Conservation (phyloP, 768 basidiomycete species). For the Heimioporus sp. region DNA sequence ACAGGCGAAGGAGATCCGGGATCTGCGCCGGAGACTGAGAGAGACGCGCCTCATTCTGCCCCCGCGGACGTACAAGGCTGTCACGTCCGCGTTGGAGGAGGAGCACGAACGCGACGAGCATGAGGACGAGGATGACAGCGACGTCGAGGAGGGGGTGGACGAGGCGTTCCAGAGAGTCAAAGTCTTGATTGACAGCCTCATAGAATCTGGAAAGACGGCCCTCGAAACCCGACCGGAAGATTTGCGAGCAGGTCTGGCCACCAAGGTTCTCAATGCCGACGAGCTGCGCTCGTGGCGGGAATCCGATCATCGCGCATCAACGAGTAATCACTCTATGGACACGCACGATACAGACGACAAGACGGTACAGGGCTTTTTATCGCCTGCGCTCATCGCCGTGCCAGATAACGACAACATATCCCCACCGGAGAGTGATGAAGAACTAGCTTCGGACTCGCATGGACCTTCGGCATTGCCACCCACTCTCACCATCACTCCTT, state of each 20-base stretch:
- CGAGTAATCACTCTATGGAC: conserved; percentile 9
- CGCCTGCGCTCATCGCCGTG: conserved; percentile 18
- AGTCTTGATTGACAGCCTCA: conserved; percentile 57
- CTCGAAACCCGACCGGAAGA: conserved; percentile 59
- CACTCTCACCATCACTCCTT: conserved; percentile 42
- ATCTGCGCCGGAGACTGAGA: conserved; percentile 76
- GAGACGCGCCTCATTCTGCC: conserved; percentile 80
- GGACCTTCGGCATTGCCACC: conserved; percentile 33
- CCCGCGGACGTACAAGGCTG: conserved; percentile 55
- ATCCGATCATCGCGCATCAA: conserved; percentile 24
- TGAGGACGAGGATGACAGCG: conserved; percentile 41
- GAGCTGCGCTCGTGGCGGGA: conserved; percentile 64
- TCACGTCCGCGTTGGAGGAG: conserved; percentile 47
- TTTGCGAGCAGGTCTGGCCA: conserved; percentile 44
- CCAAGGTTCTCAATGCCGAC: conserved; percentile 72
- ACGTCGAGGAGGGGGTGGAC: conserved; percentile 43
- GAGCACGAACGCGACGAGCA: conserved; percentile 41
- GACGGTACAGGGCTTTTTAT: conserved; percentile 20
- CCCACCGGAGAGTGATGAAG: conserved; percentile 29
- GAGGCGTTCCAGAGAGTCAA: conserved; percentile 62
- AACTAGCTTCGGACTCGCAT: conserved; percentile 13
- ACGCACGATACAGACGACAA: conserved; percentile 30
- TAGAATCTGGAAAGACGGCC: conserved; percentile 57
- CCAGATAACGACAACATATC: conserved; percentile 15
- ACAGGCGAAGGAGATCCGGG: conserved; percentile 83